Conservation (phyloP, 2,329 filamentous ascomycete species). For the Diplodia intermedia region DNA sequence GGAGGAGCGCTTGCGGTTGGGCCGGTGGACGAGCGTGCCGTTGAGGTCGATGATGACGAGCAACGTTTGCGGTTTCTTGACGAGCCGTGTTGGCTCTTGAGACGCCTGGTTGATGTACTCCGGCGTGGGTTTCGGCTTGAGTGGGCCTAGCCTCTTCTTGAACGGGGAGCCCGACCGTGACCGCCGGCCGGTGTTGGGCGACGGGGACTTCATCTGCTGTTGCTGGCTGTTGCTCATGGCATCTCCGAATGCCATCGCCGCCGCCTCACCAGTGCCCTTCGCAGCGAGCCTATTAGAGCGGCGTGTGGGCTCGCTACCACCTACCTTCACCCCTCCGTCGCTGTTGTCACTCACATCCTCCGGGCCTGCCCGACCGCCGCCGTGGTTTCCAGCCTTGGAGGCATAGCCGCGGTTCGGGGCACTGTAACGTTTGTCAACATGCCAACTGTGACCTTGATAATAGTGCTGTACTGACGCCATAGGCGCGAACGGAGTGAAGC, state of each 20-base stretch:
- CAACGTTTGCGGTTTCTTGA: constrained; percentile 63
- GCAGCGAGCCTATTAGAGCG: constrained; percentile 10
- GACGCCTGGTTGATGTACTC: constrained; percentile 67
- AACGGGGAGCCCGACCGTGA: no score
- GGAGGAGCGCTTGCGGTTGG: constrained; percentile 53
- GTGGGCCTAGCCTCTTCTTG: constrained; percentile 35
- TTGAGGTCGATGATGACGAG: constrained; percentile 92
- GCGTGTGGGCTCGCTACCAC: neutral
- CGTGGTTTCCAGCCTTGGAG: constrained; percentile 4
- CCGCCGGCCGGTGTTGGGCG: neutral
- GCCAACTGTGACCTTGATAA: constrained; percentile 26
- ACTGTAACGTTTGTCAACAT: constrained; percentile 31
- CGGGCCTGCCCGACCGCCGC: neutral
- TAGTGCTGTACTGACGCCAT: constrained; percentile 14
- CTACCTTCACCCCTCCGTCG: constrained; percentile 3
- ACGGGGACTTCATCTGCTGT: neutral
- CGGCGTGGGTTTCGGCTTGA: constrained; percentile 65
- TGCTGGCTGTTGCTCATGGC: no score
- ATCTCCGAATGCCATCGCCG: neutral
- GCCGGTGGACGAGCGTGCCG: constrained; percentile 83
- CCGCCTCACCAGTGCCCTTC: neutral
- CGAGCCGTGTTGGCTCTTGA: constrained; percentile 42
- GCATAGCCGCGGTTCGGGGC: neutral
- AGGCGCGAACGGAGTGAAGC: constrained; percentile 18
- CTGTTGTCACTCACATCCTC: neutral